Percentiles rank a stretch among this genome's conserved stretches.
Conservation (phyloP, 306 rosid genomes). For the Argentina anserina region DNA sequence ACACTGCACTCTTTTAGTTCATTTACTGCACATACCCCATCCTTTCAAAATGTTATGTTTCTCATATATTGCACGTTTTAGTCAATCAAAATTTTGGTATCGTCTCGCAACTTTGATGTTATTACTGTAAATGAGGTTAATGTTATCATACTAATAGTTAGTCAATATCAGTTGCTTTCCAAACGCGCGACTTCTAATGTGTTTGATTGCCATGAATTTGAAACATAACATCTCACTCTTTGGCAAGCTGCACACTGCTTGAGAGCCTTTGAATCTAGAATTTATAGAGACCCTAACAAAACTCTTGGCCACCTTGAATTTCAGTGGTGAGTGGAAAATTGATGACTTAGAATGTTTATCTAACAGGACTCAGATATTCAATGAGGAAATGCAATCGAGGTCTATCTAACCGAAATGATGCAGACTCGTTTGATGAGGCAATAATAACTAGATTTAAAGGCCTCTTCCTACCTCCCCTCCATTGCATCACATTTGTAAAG, state of each 20-base stretch:
- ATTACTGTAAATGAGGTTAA: neutral
- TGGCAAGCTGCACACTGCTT: neutral
- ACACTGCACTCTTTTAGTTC: neutral
- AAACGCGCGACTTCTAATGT: neutral
- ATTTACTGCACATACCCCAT: neutral
- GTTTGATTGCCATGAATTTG: neutral
- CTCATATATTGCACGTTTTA: neutral
- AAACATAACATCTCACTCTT: neutral
- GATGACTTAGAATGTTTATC: neutral
- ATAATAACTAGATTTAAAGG: neutral
- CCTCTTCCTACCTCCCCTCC: constrained; percentile 7
- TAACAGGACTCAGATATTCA: neutral
- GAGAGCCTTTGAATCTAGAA: neutral
- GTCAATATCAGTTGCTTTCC: neutral
- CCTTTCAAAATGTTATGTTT: neutral
- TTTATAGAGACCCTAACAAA: neutral
- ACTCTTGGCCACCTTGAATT: neutral
- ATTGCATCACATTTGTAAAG: neutral
- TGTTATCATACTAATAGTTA: neutral
- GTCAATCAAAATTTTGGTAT: neutral
- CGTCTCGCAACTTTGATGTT: neutral
- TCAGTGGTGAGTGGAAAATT: neutral
- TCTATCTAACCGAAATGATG: neutral
- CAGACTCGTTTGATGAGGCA: neutral
- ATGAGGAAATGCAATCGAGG: neutral